Conservation (phyloP, 2,329 filamentous ascomycete genomes). For the Verticillium dahliae region DNA sequence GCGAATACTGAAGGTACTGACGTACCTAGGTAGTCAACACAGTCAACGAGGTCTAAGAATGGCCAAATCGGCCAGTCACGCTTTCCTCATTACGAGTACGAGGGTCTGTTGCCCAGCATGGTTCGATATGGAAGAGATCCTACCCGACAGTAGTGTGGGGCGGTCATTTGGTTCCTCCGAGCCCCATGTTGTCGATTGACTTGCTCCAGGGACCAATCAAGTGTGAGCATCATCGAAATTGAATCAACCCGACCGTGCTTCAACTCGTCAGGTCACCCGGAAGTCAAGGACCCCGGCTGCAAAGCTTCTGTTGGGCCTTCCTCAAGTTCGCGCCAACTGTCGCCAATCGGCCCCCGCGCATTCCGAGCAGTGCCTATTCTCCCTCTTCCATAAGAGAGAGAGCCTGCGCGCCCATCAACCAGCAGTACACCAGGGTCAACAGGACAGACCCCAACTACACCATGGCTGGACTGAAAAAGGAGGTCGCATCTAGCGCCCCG, state of each 20-base stretch:
- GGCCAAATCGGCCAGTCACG: not conserved
- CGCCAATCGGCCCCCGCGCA: not conserved
- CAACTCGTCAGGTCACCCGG: not conserved
- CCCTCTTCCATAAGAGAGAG: not conserved
- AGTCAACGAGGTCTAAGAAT: not conserved
- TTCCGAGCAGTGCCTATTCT: not conserved
- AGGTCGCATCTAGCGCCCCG: conserved; percentile 16
- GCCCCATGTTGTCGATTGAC: not conserved
- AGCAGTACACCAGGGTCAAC: not conserved
- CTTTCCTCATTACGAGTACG: not conserved
- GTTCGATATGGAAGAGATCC: not conserved
- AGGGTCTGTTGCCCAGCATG: not conserved
- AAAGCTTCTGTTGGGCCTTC: not conserved
- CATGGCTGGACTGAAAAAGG: conserved; percentile 26
- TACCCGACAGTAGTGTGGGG: not conserved
- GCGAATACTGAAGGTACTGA: not conserved
- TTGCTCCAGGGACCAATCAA: not conserved
- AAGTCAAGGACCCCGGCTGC: not conserved
- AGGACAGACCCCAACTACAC: not conserved
- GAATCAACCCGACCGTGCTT: not conserved
- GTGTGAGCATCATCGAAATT: not conserved
- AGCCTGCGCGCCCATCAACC: no score
- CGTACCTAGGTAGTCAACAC: not conserved
- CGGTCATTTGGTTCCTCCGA: not conserved
- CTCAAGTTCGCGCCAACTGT: not conserved